Conservation (phyloP, 2,329 filamentous ascomycete species). For the Didymella pinodella region DNA sequence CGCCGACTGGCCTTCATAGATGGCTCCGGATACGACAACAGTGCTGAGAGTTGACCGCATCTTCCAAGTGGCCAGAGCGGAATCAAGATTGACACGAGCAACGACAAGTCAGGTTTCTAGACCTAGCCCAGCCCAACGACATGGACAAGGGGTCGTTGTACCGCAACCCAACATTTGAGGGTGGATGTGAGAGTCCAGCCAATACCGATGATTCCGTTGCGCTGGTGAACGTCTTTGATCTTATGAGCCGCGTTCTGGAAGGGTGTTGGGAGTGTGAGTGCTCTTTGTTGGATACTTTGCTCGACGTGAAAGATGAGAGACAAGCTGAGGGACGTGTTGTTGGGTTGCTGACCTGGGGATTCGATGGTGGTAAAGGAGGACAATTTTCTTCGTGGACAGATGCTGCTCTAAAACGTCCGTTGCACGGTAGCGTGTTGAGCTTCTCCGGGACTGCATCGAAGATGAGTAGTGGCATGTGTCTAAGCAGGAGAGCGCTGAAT, state of each 20-base stretch:
- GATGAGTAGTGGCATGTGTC: background rate
- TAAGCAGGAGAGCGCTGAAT: background rate
- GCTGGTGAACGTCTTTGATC: constrained; percentile 19
- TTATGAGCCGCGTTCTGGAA: constrained; percentile 15
- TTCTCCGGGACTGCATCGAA: background rate
- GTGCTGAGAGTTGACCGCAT: too few species aligned
- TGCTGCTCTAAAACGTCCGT: background rate
- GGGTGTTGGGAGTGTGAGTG: constrained; percentile 30
- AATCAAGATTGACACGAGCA: background rate
- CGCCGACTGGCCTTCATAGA: background rate
- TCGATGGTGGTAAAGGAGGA: background rate
- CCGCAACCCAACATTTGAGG: background rate
- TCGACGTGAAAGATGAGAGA: background rate
- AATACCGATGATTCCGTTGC: background rate
- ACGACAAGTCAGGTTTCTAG: background rate
- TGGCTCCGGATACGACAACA: background rate
- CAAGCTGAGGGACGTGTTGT: background rate
- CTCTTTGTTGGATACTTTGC: background rate
- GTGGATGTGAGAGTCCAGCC: background rate
- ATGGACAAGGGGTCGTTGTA: background rate
- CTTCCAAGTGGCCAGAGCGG: too few species aligned
- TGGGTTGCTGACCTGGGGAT: background rate
- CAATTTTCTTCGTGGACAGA: background rate
- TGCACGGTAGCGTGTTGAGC: background rate
- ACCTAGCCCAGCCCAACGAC: background rate